Evolutionary conservation across 331 rosid genomes (phyloP).

Genomic region (Saraca asoca): DNA sequence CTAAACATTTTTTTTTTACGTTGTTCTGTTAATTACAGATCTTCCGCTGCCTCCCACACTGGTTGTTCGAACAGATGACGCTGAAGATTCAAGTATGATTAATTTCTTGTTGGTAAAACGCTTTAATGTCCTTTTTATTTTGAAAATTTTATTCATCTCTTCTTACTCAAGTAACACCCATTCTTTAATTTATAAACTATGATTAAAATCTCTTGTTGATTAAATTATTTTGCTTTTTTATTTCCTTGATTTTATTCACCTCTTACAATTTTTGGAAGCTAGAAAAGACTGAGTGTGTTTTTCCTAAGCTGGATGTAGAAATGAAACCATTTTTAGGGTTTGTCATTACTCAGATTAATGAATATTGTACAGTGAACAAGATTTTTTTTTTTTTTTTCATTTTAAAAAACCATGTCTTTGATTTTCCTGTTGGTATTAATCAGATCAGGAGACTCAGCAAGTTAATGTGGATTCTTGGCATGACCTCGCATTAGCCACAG

Average conservation of each 20-base stretch:
- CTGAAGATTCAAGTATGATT: slow-evolving; percentile 65
- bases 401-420: slow-evolving; percentile 1
- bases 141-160: slow-evolving; percentile 9
- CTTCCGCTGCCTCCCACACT: slow-evolving; percentile 73
- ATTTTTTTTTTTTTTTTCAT: too few species aligned
- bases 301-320: slow-evolving; percentile 11
- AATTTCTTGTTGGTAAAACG: background rate
- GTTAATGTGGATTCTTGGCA: slow-evolving; percentile 72
- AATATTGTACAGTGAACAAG: too few species aligned
- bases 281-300: background rate
- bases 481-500: slow-evolving; percentile 69
- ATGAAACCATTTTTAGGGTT: too few species aligned
- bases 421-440: slow-evolving; percentile 17
- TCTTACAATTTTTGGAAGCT: too few species aligned
- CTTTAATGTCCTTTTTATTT: slow-evolving; percentile 1
- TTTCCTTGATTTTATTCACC: too few species aligned
- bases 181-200: too few species aligned
- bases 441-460: slow-evolving; percentile 74
- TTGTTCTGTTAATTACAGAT: slow-evolving; percentile 43
- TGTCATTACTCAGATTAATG: too few species aligned
- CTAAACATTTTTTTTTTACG: too few species aligned
- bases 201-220: too few species aligned
- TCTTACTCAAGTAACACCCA: too few species aligned
- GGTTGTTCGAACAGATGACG: slow-evolving; percentile 65
- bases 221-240: too few species aligned